Evolutionary conservation across 768 basidiomycete species (phyloP), one percentile per base, ranked within the genome.

Genomic region (Tephrocybe sp.): DNA sequence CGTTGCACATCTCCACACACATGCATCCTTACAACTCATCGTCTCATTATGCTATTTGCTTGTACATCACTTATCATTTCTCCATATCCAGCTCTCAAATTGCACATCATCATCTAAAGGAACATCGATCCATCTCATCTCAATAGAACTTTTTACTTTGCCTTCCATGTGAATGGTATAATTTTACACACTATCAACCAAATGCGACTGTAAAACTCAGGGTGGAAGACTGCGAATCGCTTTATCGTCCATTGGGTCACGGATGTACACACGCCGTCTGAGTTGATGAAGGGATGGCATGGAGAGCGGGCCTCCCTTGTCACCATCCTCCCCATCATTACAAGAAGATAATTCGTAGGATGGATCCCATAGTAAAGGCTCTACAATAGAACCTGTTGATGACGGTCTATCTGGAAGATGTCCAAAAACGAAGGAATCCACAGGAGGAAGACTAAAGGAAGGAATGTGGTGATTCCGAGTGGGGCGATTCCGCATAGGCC

Each of bases 191-290:
- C 26, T 26, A 26, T 26, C 26, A 26, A 26, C 26, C 26, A 7
- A 26, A 7, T 26, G 26, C 26, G 26, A 26, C 26, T 26, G 26
- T 26, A 7, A 26, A 7, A 26, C 26, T 55, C 59, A 62, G 30
- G 57, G 64, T 30, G 62, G 55, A 39, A 83, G 68, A 46, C 77
- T 63, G 34, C 85, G 73, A 59, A 89, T 62, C 34, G 78, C 75
- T 52, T 73, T 75, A 57, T 88, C 87, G 63, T 89, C 87, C 23
- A 73, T 58, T 20, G 80, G 82, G 49, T 83, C 74, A 50, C 87
- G 76, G 43, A 76, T 72, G 49, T 84, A 87, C 6, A 79, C 76
- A 56, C 63, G 68, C 17, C 82, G 75, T 39, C 72, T 74, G 49
- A 86, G 68, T 16, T 77, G 68, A 47, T 77, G 69, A 43, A 89